Evolutionary conservation across 208 protist species (phyloP).

Genomic region (Polymyxa betae): DNA sequence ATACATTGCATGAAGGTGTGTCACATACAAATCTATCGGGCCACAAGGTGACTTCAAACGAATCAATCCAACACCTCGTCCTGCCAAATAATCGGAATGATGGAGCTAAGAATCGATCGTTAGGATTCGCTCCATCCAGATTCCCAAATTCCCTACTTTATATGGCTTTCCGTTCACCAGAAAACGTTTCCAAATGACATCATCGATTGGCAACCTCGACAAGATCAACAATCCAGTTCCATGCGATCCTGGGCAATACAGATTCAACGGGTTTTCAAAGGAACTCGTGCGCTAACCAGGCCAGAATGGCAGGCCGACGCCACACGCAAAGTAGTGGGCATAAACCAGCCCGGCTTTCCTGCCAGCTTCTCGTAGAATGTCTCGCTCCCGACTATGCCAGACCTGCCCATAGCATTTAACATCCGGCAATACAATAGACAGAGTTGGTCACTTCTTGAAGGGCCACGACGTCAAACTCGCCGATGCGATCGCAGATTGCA

Average conservation of each 20-base stretch:
- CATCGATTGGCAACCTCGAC: neutral
- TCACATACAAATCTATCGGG: conserved; percentile 33
- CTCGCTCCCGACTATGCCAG: conserved; percentile 33
- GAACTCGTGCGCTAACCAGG: neutral
- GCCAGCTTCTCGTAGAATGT: neutral
- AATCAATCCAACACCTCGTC: conserved; percentile 9
- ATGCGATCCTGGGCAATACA: conserved; percentile 13
- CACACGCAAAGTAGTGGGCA: conserved; percentile 36
- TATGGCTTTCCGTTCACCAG: conserved; percentile 39
- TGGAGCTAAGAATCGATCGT: neutral
- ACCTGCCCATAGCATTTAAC: neutral
- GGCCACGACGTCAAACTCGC: conserved; percentile 22
- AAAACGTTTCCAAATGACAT: conserved; percentile 44
- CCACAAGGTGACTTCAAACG: conserved; percentile 1
- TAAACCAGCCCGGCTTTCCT: neutral
- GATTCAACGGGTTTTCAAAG: neutral
- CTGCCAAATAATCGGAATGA: conserved; percentile 30
- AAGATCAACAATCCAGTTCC: conserved; percentile 38
- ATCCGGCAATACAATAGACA: neutral
- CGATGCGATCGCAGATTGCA: neutral
- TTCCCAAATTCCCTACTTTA: neutral
- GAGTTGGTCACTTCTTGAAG: conserved; percentile 2
- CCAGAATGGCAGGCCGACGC: conserved; percentile 15
- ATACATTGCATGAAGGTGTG: conserved; percentile 44
- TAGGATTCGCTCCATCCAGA: neutral